phyloP scores from a whole-genome alignment of 768 basidiomycete species.

The Exidia glandulosa region DNA sequence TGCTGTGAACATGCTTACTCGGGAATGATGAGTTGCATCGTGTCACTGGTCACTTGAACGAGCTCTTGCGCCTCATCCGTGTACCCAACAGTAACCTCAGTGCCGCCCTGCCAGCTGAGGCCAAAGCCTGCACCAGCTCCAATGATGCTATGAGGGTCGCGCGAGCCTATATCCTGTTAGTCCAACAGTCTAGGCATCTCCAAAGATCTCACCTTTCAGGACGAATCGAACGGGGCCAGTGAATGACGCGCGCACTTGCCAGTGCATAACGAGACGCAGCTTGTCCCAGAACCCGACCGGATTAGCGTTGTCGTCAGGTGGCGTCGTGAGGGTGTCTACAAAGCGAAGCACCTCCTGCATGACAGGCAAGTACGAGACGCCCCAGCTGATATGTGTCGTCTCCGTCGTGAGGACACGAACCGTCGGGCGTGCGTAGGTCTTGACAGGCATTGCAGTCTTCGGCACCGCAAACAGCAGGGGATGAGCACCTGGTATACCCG shows the following conservation, averaged over 20 bases:
- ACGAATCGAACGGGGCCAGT: constrained; percentile 62
- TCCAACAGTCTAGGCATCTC: constrained; percentile 1
- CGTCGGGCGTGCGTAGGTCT: constrained; percentile 72
- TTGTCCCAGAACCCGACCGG: constrained; percentile 94
- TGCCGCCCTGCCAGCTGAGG: constrained; percentile 70
- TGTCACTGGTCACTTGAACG: constrained; percentile 71
- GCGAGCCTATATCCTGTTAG: constrained; percentile 44
- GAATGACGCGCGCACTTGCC: constrained; percentile 62
- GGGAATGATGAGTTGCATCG: constrained; percentile 76
- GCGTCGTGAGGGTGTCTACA: constrained; percentile 67
- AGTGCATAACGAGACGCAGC: constrained; percentile 73
- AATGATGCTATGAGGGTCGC: constrained; percentile 63
- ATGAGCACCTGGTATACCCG: constrained; percentile 38
- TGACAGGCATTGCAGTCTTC: constrained; percentile 92
- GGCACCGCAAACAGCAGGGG: constrained; percentile 57
- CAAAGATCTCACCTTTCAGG: constrained; percentile 58
- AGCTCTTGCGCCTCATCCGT: constrained; percentile 65
- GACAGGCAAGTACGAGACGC: constrained; percentile 74
- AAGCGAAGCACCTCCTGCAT: constrained; percentile 80
- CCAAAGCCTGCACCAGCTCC: constrained; percentile 79
- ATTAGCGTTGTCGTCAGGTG: constrained; percentile 72
- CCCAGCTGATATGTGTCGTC: constrained; percentile 77
- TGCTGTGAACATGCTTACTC: constrained; percentile 39
- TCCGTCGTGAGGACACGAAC: constrained; percentile 54
- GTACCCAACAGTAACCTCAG: constrained; percentile 58